Base-by-base conservation (phyloP, 2,329 filamentous ascomycete genomes). In the Fusarium goolgardi region DNA sequence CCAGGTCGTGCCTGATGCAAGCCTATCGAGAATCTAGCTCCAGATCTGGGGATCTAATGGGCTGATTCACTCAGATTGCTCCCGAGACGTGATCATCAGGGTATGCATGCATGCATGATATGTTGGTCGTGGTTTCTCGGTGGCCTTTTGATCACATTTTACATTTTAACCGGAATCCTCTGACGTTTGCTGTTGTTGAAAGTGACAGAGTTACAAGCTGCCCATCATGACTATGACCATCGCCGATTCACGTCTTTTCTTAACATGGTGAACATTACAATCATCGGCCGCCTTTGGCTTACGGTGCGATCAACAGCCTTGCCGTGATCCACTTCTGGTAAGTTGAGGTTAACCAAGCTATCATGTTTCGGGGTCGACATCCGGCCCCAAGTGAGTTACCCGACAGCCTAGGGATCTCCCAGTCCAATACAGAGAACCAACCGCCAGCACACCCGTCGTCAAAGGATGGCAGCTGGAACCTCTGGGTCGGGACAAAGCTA, bases 401-500 rank as follows among this genome's bases (percentile, higher is more conserved):
- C 39, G 55, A 63, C 37, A 51, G 55, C 20, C 58, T 50, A 61
- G 45, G n/a, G 32, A 9, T 18, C 18, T n/a, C 37, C 18, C 60
- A 35, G 39, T 41, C 51, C 32, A 32, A 31, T 46, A 34, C 32
- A 41, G 44, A 58, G 51, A 27, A 57, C 39, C 25, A 43, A 49
- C 32, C 52, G 51, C 49, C 37, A 53, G 39, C 62, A 65, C 44
- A 56, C 40, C 63, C 45, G 49, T 31, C 51, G 25, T 11, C 23
- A 57, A 32, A 45, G 37, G 18, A 40, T 54, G 50, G 58, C 27
- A 63, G 58, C 44, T 57, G 37, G 37, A 29, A 27, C 56, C 53
- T 62, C 53, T 40, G 40, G 56, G 29, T 39, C 47, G 43, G 46
- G 40, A 53, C 40, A 55, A 66, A 69, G 65, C 58, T 55, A 69